Percentiles rank a stretch among this genome's conserved stretches.
Evolutionary conservation across 2,329 filamentous ascomycete genomes (phyloP).

Genomic region (Fusarium subtropicale): DNA sequence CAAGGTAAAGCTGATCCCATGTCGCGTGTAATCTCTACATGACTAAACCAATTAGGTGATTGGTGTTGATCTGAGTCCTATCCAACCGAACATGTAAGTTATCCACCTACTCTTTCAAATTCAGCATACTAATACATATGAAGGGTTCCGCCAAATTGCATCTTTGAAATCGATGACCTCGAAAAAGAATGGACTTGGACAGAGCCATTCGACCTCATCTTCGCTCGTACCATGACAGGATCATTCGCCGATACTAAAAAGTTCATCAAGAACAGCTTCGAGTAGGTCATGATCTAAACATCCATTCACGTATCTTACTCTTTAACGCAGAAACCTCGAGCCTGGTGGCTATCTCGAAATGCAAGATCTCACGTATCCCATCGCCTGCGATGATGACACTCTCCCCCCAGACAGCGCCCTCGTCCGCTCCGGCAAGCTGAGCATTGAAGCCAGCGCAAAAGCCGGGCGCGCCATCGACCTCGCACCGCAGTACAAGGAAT

Average conservation of each 20-base stretch:
- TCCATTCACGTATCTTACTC: accelerated
- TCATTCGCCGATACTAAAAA: slow-evolving; percentile 14
- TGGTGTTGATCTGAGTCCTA: slow-evolving; percentile 11
- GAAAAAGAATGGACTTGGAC: slow-evolving; percentile 22
- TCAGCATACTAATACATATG: background rate
- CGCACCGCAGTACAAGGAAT: slow-evolving; percentile 8
- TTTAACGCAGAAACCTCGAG: background rate
- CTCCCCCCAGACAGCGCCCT: background rate
- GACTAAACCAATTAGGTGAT: background rate
- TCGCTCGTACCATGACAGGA: slow-evolving; percentile 17
- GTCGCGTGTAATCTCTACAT: accelerated
- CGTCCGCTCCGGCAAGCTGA: background rate
- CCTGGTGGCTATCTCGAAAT: slow-evolving; percentile 13
- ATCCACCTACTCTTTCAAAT: accelerated
- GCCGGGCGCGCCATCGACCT: slow-evolving; percentile 1
- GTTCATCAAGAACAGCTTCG: background rate
- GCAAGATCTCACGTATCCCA: slow-evolving; percentile 21
- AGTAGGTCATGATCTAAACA: accelerated
- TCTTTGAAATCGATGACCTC: slow-evolving; percentile 13
- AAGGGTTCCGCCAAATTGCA: slow-evolving; percentile 5
- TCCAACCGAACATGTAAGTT: slow-evolving; percentile 4
- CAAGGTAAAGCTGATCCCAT: background rate
- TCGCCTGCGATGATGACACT: slow-evolving; percentile 3
- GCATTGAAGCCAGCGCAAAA: slow-evolving; percentile 20
- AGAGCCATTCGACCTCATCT: slow-evolving; percentile 6